phyloP scores from a whole-genome alignment of 176 grass and related monocot genomes.

The Zoysia pacifica region DNA sequence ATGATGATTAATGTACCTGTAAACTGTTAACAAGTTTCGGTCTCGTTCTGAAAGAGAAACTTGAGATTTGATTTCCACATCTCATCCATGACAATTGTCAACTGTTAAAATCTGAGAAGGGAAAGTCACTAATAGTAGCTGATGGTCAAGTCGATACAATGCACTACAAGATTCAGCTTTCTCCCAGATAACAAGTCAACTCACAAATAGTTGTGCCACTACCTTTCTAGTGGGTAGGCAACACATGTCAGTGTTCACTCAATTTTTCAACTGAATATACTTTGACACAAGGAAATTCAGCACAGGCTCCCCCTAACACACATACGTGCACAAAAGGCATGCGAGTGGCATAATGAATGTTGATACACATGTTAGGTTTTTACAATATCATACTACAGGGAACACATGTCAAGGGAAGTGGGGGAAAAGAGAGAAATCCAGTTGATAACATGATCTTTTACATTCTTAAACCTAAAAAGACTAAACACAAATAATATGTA shows the following conservation, averaged over 20 bases:
- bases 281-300: neutral
- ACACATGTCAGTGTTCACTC: constrained; percentile 1
- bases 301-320: neutral
- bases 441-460: constrained; percentile 32
- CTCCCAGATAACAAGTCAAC: constrained; percentile 28
- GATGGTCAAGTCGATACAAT: constrained; percentile 26
- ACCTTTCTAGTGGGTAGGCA: constrained; percentile 50
- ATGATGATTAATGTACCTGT: constrained; percentile 29
- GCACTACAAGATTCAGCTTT: constrained; percentile 31
- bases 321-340: neutral
- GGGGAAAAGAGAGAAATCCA: neutral
- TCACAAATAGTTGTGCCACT: constrained; percentile 37
- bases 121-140: neutral
- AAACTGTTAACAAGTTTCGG: constrained; percentile 24
- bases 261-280: constrained; percentile 11
- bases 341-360: constrained; percentile 1
- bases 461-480: constrained; percentile 33
- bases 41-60: constrained; percentile 25
- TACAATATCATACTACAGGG: constrained; percentile 9
- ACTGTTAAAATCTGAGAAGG: neutral
- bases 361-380: neutral
- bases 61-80: constrained; percentile 7
- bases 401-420: constrained; percentile 4
- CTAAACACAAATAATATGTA: constrained; percentile 17
- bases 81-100: neutral